Evolutionary conservation across 257 asterid species (phyloP), one percentile per base, ranked within the genome.

Genomic region (Nicotiana paniculata): DNA sequence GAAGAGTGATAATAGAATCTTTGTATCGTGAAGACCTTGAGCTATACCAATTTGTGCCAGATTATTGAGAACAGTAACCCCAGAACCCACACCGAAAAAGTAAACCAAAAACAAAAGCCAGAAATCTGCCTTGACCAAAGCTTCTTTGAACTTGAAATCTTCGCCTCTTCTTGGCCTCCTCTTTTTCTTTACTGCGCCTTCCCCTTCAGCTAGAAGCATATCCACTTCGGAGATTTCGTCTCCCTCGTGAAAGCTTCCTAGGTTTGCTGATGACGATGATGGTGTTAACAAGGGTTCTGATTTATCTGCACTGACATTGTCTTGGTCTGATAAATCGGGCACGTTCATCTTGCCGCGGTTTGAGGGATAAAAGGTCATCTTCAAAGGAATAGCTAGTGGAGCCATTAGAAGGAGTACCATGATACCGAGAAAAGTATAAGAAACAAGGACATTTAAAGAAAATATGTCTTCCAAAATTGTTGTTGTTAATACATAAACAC

Each of bases 61-160:
- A 86, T 93, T 93, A 86, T 93, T 93, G 79, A 93, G 89, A 54
- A 93, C 97, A 8, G 96, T 91, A 63, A 93, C 95, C 35, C 96
- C 93, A 16, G 96, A 86, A 43, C 95, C 96, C 69, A 91, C 95
- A 18, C 97, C 97, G 24, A 89, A 87, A 85, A 93, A 91, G 82
- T 89, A 89, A 54, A 92, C 94, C 77, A 90, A 77, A 84, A 90
- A 91, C 6, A 93, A 84, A 58, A 91, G 93, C 97, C 97, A 93
- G 86, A 93, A 93, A 83, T 93, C 97, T 37, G 95, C 95, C 84
- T 90, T 93, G 15, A 90, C 81, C 82, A 91, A 24, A 30, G 96
- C 97, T 84, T 93, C 95, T 15, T 54, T 35, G 77, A 91, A 87
- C 37, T 84, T 85, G 81, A 93, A 93, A 85, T 93, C 95, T 3